Conservation (phyloP, 495 filamentous ascomycete genomes). For the Aspergillus funiculosus region DNA sequence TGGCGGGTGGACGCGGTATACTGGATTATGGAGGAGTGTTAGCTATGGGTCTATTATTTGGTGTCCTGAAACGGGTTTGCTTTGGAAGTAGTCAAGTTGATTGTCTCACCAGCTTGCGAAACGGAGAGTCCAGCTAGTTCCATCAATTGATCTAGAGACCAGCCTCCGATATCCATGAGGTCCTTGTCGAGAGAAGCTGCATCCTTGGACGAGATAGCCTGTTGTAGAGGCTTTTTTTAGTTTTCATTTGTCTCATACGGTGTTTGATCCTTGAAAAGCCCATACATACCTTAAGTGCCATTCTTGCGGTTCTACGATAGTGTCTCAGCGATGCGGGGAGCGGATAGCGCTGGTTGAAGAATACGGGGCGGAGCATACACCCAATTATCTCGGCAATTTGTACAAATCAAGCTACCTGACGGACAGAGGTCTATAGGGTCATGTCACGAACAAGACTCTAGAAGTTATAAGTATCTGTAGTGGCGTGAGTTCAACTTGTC, state of each 20-base stretch:
- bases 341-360: constrained; percentile 10
- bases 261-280: no score
- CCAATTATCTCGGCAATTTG: not conserved
- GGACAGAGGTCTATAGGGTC: constrained; percentile 9
- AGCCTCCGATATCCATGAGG: constrained; percentile 87
- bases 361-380: constrained; percentile 27
- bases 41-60: not conserved
- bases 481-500: not conserved
- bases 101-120: constrained; percentile 69
- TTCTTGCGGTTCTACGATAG: constrained; percentile 31
- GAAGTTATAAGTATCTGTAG: no score
- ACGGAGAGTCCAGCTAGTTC: constrained; percentile 91
- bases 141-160: constrained; percentile 96
- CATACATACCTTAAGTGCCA: constrained; percentile 45
- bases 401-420: no score
- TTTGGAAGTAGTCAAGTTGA: no score
- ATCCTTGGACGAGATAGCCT: constrained; percentile 84
- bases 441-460: no score
- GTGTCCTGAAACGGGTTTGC: no score
- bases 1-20: constrained; percentile 77
- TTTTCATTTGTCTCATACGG: no score
- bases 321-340: constrained; percentile 17
- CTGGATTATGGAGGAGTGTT: constrained; percentile 33
- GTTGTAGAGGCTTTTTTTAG: not conserved
- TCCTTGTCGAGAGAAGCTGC: constrained; percentile 87